Base-by-base conservation (phyloP, 305 asterid species). In the Fraxinus greggii region DNA sequence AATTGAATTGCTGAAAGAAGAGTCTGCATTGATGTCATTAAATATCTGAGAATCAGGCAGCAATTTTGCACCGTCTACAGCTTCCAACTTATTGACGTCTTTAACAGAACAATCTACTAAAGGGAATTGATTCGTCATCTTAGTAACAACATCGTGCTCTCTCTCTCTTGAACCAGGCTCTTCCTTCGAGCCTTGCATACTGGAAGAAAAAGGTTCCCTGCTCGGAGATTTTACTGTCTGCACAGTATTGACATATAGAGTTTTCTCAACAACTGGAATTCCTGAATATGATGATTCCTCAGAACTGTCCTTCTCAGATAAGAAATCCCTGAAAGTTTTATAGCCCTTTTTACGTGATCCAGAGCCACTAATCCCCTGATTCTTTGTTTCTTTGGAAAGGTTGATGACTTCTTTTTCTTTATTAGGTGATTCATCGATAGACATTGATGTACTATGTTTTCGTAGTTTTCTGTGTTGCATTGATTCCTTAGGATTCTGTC, bases 291-390 rank as follows among this genome's bases (percentile, higher is more conserved):
- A 69, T 7, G 56, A 70, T 83, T 87, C 90, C 45, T 56, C 75
- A n/a, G 81, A 76, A 72, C 78, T 78, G 77, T 78, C 85, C 35
- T 80, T 80, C 83, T 84, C 89, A 63, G 86, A 83, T 87, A 90
- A 84, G 36, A 89, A 78, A 40, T 92, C 94, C 83, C 82, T 80
- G 78, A 93, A 90, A 77, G 90, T 85, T 82, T 76, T 88, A 78
- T 75, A 73, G 36, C 81, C 85, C 77, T 75, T 83, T 24, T 56
- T 80, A 8, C 79, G 78, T 7, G 84, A 75, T 38, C 81, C 78
- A 29, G 35, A 48, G 65, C 72, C 84, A 42, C 75, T 36, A 77
- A 15, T 59, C 72, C 80, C 32, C 0, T 61, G 56, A 29, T 78
- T 76, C 31, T 33, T 72, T 61, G 26, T 77, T 78, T 86, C 90